phyloP scores from a whole-genome alignment of 2,329 filamentous ascomycete species.

The Tympanopsis confertula region DNA sequence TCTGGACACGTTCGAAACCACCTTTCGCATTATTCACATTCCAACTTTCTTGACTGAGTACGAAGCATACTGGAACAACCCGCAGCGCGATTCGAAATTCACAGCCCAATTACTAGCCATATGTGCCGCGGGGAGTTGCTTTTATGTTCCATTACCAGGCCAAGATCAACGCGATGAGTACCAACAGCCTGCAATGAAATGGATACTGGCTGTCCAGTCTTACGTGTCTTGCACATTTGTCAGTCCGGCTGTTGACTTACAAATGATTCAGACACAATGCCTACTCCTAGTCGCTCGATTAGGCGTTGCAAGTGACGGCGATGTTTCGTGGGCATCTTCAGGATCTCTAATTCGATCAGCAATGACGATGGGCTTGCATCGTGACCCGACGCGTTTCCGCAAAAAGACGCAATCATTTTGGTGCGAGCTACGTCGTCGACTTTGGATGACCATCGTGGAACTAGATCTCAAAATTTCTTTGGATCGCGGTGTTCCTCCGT shows the following conservation, averaged over 20 bases:
- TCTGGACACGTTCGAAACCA: constrained; percentile 41
- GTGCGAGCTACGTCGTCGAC: constrained; percentile 39
- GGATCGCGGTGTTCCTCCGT: constrained; percentile 35
- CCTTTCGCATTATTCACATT: constrained; percentile 43
- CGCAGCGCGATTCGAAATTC: constrained; percentile 26
- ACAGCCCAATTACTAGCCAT: constrained; percentile 39
- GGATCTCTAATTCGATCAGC: constrained; percentile 39
- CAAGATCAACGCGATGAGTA: constrained; percentile 20
- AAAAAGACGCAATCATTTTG: constrained; percentile 29
- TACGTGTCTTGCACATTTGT: constrained; percentile 22
- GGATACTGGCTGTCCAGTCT: constrained; percentile 38
- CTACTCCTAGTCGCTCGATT: constrained; percentile 37
- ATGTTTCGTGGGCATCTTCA: constrained; percentile 38
- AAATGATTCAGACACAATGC: constrained; percentile 36
- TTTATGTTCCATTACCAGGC: constrained; percentile 15
- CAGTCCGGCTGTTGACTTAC: not conserved
- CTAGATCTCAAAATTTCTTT: constrained; percentile 37
- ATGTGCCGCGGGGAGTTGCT: constrained; percentile 35
- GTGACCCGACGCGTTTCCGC: constrained; percentile 37
- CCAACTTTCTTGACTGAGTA: constrained; percentile 45
- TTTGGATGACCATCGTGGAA: constrained; percentile 46
- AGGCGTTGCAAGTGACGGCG: constrained; percentile 31
- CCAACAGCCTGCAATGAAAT: constrained; percentile 28
- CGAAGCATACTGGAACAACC: constrained; percentile 32
- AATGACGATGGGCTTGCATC: constrained; percentile 45